Conservation (phyloP, 345 rosid species). For the Orychophragmus violaceus region DNA sequence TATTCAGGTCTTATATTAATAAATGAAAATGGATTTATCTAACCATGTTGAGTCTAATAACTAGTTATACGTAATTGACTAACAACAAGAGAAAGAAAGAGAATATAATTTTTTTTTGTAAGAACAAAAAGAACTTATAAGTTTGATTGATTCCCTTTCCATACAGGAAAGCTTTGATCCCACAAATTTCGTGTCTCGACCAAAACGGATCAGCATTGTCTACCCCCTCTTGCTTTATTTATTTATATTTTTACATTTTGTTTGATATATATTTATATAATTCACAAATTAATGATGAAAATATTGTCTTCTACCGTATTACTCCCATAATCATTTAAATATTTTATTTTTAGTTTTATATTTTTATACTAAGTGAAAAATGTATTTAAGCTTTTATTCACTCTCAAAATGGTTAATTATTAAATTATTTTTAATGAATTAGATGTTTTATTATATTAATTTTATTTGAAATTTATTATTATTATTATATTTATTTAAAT, state of each 20-base stretch:
- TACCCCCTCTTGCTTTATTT: neutral
- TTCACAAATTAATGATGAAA: neutral
- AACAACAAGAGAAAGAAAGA: neutral
- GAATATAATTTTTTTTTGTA: no score
- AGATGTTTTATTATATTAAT: no score
- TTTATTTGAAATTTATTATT: no score
- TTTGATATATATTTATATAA: neutral
- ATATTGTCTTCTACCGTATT: neutral
- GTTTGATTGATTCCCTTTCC: slow-evolving; percentile 8
- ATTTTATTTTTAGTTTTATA: no score
- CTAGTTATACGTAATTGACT: neutral
- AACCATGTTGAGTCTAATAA: neutral
- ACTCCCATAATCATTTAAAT: no score
- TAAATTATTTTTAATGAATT: no score
- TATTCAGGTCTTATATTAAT: neutral
- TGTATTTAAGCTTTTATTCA: no score
- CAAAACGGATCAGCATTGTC: slow-evolving; percentile 21
- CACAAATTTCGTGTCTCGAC: slow-evolving; percentile 28
- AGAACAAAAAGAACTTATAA: no score
- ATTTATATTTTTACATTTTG: neutral
- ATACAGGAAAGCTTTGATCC: slow-evolving; percentile 21
- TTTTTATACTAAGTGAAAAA: no score
- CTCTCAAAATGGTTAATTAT: no score
- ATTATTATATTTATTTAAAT: no score
- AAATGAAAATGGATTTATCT: neutral